A percentile compares a stretch with the other conserved stretches of the same genome.
These are phyloP conservation scores for Russula griseocarnosa DNA, from an alignment of 768 basidiomycete species.

Conservation along the genomic window DNA sequence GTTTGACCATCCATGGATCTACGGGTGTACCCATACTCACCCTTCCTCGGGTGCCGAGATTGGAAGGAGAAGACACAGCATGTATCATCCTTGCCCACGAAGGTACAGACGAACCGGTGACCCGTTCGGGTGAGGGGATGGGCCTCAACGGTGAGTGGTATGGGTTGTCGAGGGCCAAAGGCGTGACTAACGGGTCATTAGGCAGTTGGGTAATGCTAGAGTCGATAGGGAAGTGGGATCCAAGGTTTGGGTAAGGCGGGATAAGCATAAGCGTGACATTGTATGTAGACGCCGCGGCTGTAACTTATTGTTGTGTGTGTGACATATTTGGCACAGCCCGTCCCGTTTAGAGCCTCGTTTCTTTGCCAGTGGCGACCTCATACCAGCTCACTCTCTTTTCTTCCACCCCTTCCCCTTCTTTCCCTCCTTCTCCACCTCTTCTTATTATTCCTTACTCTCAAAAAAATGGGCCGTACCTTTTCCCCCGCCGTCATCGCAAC, in stretches of 20 bases:
- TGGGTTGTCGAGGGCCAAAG: background rate
- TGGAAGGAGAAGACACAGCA: conserved; percentile 53
- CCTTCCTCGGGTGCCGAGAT: conserved; percentile 43
- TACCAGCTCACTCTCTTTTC: conserved; percentile 20
- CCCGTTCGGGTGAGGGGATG: background rate
- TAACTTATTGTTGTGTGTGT: background rate
- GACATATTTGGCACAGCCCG: background rate
- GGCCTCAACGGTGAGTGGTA: conserved; percentile 2
- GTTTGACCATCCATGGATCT: conserved; percentile 44
- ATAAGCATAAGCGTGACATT: background rate
- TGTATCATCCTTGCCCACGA: conserved; percentile 35
- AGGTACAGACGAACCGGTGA: background rate
- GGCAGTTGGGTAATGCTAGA: conserved; percentile 45
- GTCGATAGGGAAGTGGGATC: conserved; percentile 42
- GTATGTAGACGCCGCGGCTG: background rate
- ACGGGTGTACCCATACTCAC: conserved; percentile 45
- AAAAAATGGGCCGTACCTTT: conserved; percentile 29
- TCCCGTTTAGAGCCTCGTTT: background rate
- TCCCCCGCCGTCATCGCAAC: conserved; percentile 9
- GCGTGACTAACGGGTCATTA: background rate
- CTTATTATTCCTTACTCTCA: conserved; percentile 3
- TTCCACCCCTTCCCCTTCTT: conserved; percentile 10
- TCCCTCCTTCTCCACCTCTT: background rate
- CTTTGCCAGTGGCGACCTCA: conserved; percentile 4
- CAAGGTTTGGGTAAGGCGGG: conserved; percentile 41